These are phyloP conservation scores for Myriosclerotinia scirpicola DNA, from an alignment of 2,329 filamentous ascomycete species.

Conservation along the genomic window DNA sequence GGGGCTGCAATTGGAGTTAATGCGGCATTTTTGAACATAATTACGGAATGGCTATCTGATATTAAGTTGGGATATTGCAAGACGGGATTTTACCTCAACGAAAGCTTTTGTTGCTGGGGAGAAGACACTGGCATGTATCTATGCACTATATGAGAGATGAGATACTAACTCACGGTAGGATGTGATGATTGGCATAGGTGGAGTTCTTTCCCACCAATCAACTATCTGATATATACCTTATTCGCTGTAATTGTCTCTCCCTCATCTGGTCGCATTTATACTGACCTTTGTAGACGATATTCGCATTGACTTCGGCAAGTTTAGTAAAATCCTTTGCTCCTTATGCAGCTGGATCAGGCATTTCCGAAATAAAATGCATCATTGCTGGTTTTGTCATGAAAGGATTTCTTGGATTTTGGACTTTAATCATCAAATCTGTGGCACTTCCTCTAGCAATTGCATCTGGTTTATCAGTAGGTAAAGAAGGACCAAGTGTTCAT, in stretches of 20 bases:
- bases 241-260: conserved; percentile 63
- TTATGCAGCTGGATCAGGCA: conserved; percentile 93
- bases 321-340: conserved; percentile 91
- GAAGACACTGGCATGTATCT: conserved; percentile 70
- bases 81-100: conserved; percentile 94
- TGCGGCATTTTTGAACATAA: conserved; percentile 88
- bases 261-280: conserved; percentile 2
- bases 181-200: conserved; percentile 88
- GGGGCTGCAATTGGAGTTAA: conserved; percentile 89
- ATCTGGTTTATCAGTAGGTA: conserved; percentile 90
- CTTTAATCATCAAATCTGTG: conserved; percentile 89
- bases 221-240: conserved; percentile 85
- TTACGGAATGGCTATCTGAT: conserved; percentile 95
- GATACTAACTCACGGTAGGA: conserved; percentile 49
- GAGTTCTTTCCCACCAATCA: conserved; percentile 74
- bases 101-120: conserved; percentile 97
- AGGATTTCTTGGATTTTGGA: conserved; percentile 90
- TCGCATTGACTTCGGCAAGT: conserved; percentile 78
- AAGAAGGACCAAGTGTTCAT: conserved; percentile 98
- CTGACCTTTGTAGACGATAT: conserved; percentile 57
- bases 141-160: neutral
- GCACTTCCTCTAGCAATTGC: conserved; percentile 89
- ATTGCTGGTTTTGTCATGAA: conserved; percentile 99
- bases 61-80: conserved; percentile 95
- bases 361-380: conserved; percentile 99